These are phyloP conservation scores for Fraxinus greggii DNA, from an alignment of 305 asterid genomes.

Conservation along the genomic window DNA sequence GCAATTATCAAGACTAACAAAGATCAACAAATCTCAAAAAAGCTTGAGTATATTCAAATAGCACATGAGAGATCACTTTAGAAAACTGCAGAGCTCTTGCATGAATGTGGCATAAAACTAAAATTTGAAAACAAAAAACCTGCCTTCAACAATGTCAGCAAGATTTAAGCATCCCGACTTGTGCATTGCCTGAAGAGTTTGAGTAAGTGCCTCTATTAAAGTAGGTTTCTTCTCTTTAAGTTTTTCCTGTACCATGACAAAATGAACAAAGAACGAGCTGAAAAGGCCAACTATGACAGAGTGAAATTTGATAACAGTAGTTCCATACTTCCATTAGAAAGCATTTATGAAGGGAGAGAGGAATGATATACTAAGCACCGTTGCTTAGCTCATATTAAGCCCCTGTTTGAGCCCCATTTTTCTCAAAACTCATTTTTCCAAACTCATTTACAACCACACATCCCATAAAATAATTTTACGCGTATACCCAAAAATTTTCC, in stretches of 20 bases:
- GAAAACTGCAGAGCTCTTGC: slow-evolving; percentile 4
- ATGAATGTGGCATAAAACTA: slow-evolving; percentile 16
- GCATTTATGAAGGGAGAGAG: background rate
- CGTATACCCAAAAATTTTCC: background rate
- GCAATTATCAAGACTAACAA: background rate
- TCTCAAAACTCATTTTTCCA: background rate
- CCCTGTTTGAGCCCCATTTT: background rate
- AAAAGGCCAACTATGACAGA: slow-evolving; percentile 7
- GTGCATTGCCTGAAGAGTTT: slow-evolving; percentile 95
- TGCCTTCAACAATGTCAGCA: slow-evolving; percentile 90
- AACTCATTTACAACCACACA: background rate
- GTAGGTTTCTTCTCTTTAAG: slow-evolving; percentile 98
- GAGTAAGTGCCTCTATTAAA: slow-evolving; percentile 67
- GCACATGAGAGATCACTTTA: background rate
- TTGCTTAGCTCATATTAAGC: background rate
- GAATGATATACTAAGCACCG: background rate
- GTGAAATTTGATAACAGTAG: background rate
- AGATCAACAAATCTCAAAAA: background rate
- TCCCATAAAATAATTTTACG: background rate
- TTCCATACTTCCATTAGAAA: background rate
- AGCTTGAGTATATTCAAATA: slow-evolving; percentile 3
- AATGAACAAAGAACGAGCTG: slow-evolving; percentile 19
- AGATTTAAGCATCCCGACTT: slow-evolving; percentile 90
- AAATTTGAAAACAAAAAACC: slow-evolving; percentile 36
- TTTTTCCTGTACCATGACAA: slow-evolving; percentile 62